Percentiles rank a stretch among this genome's conserved stretches.
These are phyloP conservation scores for Myrica gale DNA, from an alignment of 306 rosid genomes.

Conservation along the genomic window DNA sequence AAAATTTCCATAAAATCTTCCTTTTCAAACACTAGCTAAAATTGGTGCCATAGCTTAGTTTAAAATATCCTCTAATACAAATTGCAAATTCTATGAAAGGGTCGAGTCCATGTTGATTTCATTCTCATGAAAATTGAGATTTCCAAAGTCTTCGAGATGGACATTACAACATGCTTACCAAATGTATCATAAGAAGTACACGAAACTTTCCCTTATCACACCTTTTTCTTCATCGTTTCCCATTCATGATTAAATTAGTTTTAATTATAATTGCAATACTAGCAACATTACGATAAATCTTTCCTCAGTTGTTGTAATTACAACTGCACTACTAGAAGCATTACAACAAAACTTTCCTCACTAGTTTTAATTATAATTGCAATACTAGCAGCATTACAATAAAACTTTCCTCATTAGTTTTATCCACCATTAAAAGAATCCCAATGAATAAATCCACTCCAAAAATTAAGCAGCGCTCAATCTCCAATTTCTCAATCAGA, in stretches of 20 bases:
- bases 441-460: not conserved
- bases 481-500: not conserved
- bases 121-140: not conserved
- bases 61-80: not conserved
- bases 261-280: too few species aligned
- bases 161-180: not conserved
- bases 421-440: not conserved
- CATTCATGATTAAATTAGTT: not conserved
- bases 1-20: too few species aligned
- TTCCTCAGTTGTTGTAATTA: too few species aligned
- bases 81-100: not conserved
- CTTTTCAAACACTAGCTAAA: not conserved
- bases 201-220: not conserved
- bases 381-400: not conserved
- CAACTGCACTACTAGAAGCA: too few species aligned
- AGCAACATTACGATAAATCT: too few species aligned
- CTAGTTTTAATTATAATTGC: too few species aligned
- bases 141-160: not conserved
- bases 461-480: not conserved
- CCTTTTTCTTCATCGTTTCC: not conserved
- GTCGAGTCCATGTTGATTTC: not conserved
- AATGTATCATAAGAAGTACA: not conserved
- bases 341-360: too few species aligned
- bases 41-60: not conserved
- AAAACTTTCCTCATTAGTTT: not conserved